These are phyloP conservation scores for Helianthus tuberosus DNA, from an alignment of 129 eudicot genomes.

Conservation along the genomic window DNA sequence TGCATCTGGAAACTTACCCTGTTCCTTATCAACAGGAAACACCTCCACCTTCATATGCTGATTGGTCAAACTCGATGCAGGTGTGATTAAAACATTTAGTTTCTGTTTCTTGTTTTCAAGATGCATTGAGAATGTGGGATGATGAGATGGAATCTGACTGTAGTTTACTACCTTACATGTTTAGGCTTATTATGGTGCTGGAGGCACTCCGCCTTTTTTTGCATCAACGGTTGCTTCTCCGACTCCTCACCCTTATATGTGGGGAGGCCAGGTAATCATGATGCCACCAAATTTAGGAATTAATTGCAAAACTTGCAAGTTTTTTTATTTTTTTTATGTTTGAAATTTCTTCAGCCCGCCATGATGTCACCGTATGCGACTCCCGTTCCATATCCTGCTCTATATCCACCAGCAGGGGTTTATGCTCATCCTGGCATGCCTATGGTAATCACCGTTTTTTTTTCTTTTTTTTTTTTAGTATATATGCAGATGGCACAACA, in stretches of 20 bases:
- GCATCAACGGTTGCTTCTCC: constrained; percentile 88
- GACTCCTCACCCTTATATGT: constrained; percentile 83
- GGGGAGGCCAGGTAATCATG: constrained; percentile 82
- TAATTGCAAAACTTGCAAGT: constrained; percentile 9
- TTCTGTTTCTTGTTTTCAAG: constrained; percentile 9
- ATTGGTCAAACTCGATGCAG: constrained; percentile 92
- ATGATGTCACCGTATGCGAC: constrained; percentile 94
- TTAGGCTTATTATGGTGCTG: constrained; percentile 87
- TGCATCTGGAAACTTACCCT: background rate
- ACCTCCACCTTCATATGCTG: constrained; percentile 71
- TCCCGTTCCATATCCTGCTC: constrained; percentile 89
- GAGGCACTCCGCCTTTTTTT: constrained; percentile 79
- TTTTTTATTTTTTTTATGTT: constrained; percentile 16
- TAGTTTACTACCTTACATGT: constrained; percentile 11
- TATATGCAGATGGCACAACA: constrained; percentile 13
- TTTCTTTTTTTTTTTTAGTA: constrained; percentile 9
- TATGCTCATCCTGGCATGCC: constrained; percentile 88
- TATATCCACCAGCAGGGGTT: constrained; percentile 88
- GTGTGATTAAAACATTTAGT: constrained; percentile 27
- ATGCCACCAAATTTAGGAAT: background rate
- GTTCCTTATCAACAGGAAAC: constrained; percentile 52
- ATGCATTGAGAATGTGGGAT: background rate
- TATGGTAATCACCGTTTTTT: constrained; percentile 44
- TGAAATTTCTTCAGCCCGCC: constrained; percentile 63
- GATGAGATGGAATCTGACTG: constrained; percentile 13